Conservation (phyloP, 2,329 filamentous ascomycete genomes). For the Penicillium oxalicum region DNA sequence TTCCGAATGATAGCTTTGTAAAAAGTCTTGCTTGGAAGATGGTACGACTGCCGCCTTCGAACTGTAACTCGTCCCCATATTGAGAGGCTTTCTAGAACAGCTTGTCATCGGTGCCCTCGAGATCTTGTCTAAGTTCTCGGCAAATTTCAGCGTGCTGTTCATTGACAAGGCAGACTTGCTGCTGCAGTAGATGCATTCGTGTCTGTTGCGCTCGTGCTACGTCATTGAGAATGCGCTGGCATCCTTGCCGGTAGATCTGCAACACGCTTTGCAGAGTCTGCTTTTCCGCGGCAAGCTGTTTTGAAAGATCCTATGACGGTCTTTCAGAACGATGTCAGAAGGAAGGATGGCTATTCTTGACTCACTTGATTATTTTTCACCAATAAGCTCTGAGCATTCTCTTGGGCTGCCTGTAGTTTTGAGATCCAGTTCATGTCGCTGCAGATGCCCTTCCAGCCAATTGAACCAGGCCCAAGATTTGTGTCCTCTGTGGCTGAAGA, state of each 20-base stretch:
- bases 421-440: slow-evolving; percentile 16
- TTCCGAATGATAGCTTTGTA: too few relatives aligned
- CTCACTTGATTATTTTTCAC: slow-evolving; percentile 27
- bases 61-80: background rate
- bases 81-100: slow-evolving; percentile 12
- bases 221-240: slow-evolving; percentile 39
- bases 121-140: slow-evolving; percentile 24
- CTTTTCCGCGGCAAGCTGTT: slow-evolving; percentile 45
- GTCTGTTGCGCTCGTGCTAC: slow-evolving; percentile 38
- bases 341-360: background rate
- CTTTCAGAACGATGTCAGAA: background rate
- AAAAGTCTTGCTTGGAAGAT: too few relatives aligned
- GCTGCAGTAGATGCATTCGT: slow-evolving; percentile 29
- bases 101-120: slow-evolving; percentile 23
- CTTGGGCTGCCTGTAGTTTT: slow-evolving; percentile 15
- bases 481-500: background rate
- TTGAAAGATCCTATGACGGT: slow-evolving; percentile 35
- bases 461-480: background rate
- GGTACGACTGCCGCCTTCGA: background rate
- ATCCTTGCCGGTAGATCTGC: slow-evolving; percentile 41
- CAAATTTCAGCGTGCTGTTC: slow-evolving; percentile 26
- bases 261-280: slow-evolving; percentile 40
- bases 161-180: slow-evolving; percentile 25
- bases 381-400: slow-evolving; percentile 21
- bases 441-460: background rate